Conservation (phyloP, 2,329 filamentous ascomycete species). For the Fusarium metavorans region DNA sequence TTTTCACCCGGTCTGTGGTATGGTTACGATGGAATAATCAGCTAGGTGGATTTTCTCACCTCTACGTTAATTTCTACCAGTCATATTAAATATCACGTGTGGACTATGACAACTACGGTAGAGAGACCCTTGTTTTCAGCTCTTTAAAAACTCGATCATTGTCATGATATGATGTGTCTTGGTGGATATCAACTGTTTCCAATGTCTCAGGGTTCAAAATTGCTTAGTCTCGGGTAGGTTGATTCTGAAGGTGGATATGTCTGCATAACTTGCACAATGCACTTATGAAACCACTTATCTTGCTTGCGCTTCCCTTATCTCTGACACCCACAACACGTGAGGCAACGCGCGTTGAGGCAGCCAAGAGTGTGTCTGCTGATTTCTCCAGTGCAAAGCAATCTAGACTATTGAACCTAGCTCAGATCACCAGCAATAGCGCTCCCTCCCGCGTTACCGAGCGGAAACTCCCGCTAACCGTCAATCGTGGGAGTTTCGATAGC, state of each 20-base stretch:
- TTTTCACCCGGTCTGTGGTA: rapidly evolving
- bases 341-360: neutral
- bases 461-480: neutral
- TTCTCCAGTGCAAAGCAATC: neutral
- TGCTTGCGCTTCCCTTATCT: neutral
- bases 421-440: neutral
- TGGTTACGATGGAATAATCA: neutral
- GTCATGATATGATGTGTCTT: neutral
- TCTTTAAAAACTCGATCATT: neutral
- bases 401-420: neutral
- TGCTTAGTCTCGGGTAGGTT: neutral
- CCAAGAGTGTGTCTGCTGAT: neutral
- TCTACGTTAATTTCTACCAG: neutral
- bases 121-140: neutral
- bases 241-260: neutral
- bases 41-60: neutral
- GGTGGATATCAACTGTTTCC: neutral
- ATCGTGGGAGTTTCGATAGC: neutral
- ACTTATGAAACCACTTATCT: neutral
- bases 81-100: neutral
- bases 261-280: neutral
- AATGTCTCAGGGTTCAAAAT: neutral
- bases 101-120: rapidly evolving
- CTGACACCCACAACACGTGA: neutral
- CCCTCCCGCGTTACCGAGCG: neutral